Base-by-base conservation (phyloP, 1,139 yeast genomes). In the Ashbya aceris region DNA sequence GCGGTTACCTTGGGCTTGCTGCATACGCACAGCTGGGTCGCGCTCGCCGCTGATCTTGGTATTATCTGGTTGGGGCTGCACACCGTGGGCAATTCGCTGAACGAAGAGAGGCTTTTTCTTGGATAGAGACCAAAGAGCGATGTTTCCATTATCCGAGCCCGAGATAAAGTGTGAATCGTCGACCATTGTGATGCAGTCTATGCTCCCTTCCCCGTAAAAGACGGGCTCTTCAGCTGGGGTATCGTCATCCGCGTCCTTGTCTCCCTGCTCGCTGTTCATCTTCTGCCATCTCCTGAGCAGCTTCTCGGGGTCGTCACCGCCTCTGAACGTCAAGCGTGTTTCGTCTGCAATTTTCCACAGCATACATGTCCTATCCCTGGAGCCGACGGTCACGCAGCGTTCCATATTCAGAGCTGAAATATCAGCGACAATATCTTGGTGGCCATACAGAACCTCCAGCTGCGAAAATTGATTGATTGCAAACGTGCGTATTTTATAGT, bases 281-380 rank as follows among this genome's bases (percentile, higher is more conserved):
- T 60, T 64, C 46, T 61, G 52, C 56, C 65, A 67, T 44, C 57
- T 68, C 50, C 60, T 69, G 46, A 62, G 66, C 53, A 68, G 68
- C 59, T 67, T 73, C 42, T 68, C 73, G 11, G 64, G 69, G 55
- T 59, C 61, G 36, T 85, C 95, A 46, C 95, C 96, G 47, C 96
- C 96, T 57, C 96, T 74, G 64, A 91, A 91, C 0, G 96, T 87
- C 53, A 91, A 73, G 57, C 97, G 75, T 2, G 95, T 78, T 65
- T 91, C 98, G 56, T 93, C 98, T 26, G 95, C 77, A 50, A 91
- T 86, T 63, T 93, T 91, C 98, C 98, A 91, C 54, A 85, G 70
- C 80, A 93, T 83, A 12, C 93, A 96, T 1, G 96, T 84, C 54
- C 94, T 79, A 64, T 91, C 98, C 55, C 98, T 76, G 4, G 94